A percentile compares a stretch with the other conserved stretches of the same genome.
These are phyloP conservation scores for Yarrowia sp. DNA, from an alignment of 805 yeast species.

Conservation along the genomic window DNA sequence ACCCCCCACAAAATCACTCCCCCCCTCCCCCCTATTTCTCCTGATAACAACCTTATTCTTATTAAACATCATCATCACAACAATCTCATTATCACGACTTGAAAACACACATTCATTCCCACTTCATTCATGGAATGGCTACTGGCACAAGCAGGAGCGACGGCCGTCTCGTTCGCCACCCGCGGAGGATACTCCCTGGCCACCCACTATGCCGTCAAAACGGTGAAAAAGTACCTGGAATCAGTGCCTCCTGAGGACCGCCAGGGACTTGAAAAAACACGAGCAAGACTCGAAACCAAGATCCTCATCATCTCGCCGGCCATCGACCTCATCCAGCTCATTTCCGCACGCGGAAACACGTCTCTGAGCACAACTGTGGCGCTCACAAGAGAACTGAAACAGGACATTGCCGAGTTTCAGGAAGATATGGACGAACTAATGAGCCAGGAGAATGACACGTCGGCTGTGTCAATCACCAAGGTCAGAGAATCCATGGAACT, in stretches of 20 bases:
- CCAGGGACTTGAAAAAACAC: slow-evolving; percentile 53
- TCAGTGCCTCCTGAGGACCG: slow-evolving; percentile 60
- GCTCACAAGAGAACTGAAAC: slow-evolving; percentile 61
- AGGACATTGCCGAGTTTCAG: slow-evolving; percentile 66
- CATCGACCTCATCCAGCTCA: slow-evolving; percentile 68
- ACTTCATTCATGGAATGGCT: slow-evolving; percentile 39
- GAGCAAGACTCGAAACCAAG: slow-evolving; percentile 60
- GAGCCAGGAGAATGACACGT: slow-evolving; percentile 41
- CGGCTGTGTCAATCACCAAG: slow-evolving; percentile 51
- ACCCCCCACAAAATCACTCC: too few species aligned
- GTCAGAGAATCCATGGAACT: slow-evolving; percentile 60
- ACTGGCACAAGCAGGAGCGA: slow-evolving; percentile 67
- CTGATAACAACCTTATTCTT: slow-evolving; percentile 15
- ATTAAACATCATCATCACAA: background rate
- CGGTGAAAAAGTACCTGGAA: slow-evolving; percentile 63
- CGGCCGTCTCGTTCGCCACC: slow-evolving; percentile 80
- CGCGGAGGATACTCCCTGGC: slow-evolving; percentile 78
- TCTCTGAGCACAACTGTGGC: slow-evolving; percentile 59
- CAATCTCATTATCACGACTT: too few species aligned
- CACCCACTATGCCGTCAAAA: slow-evolving; percentile 72
- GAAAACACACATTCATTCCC: too few species aligned
- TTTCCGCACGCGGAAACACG: slow-evolving; percentile 49
- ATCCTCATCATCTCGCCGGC: slow-evolving; percentile 69
- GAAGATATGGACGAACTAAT: slow-evolving; percentile 44
- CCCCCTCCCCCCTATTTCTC: slow-evolving; percentile 9